Base-by-base conservation (phyloP, 106 monocot species). In the Alisma plantagoaquatica region DNA sequence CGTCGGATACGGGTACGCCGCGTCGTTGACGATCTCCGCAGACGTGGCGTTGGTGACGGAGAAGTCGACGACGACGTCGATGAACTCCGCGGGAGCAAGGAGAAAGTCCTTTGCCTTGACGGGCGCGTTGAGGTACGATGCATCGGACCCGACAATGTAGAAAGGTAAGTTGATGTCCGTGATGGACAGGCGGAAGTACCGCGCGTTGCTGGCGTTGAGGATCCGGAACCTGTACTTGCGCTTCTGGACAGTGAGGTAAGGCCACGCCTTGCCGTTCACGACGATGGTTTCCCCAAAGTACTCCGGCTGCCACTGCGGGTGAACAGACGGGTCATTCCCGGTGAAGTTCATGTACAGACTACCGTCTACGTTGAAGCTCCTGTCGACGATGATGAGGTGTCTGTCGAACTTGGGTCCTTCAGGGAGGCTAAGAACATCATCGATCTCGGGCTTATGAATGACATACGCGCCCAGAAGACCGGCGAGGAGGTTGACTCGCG, bases 181-280 rank as follows among this genome's bases (percentile, higher is more conserved):
- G 8, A 56, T 19, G 32, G 35, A 41, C 20, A 59, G 43, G 4
- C 59, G 5, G 3, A 43, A 42, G 41, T 29, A 59, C 7, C 59
- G 59, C n/a, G 67, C 49, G 67, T 67, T 67, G 33, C 67, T 48
- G 33, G 57, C 67, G 57, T 67, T 67, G 35, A 67, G 31, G 21
- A 65, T 65, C 0, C 65, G 42, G 45, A 65, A 46, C 8, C 53
- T 35, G 42, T 64, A 64, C 53, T 53, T 52, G 12, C 64, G 38
- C 11, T 42, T n/a, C 10, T 53, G 23, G 0, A 64, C 64, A 4
- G 16, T 42, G n/a, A 64, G 27, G 29, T 42, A 43, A n/a, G 43
- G 53, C 64, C 53, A 54, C 1, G 51, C 41, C 43, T 64, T 64
- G 2, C 64, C 53, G 43, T 64, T 64, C 29, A 64, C 64, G 0